Conservation (phyloP, 176 grass and related monocot species). For the Musa itinerans region DNA sequence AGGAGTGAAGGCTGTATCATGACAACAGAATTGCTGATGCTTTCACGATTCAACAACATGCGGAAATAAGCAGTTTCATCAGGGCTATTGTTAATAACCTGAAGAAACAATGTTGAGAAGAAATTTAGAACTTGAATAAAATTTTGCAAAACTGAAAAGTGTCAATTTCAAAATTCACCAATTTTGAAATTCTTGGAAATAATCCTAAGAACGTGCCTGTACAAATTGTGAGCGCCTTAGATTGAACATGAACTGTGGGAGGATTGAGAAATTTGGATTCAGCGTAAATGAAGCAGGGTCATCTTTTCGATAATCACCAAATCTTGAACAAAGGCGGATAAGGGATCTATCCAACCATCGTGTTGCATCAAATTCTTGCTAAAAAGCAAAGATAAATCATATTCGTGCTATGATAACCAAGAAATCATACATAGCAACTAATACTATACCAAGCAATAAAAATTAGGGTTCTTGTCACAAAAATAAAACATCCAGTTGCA, state of each 20-base stretch:
- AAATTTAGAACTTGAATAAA: conserved; percentile 19
- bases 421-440: background rate
- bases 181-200: background rate
- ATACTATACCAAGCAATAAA: background rate
- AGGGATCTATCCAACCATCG: conserved; percentile 94
- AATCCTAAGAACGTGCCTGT: conserved; percentile 50
- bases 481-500: background rate
- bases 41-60: conserved; percentile 91
- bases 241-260: conserved; percentile 99
- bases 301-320: conserved; percentile 92
- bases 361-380: conserved; percentile 94
- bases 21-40: conserved; percentile 78
- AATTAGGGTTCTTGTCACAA: background rate
- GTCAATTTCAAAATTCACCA: background rate
- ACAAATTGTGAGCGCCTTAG: conserved; percentile 90
- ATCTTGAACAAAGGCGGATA: conserved; percentile 84
- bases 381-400: conserved; percentile 16
- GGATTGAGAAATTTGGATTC: conserved; percentile 83
- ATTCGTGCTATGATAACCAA: background rate
- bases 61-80: conserved; percentile 96
- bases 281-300: conserved; percentile 84
- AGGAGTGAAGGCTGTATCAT: conserved; percentile 94
- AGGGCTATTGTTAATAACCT: conserved; percentile 99
- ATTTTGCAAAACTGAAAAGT: background rate
- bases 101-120: conserved; percentile 21